Evolutionary conservation across 2,329 filamentous ascomycete genomes (phyloP).

Genomic region (Ophiosphaerella korrae): DNA sequence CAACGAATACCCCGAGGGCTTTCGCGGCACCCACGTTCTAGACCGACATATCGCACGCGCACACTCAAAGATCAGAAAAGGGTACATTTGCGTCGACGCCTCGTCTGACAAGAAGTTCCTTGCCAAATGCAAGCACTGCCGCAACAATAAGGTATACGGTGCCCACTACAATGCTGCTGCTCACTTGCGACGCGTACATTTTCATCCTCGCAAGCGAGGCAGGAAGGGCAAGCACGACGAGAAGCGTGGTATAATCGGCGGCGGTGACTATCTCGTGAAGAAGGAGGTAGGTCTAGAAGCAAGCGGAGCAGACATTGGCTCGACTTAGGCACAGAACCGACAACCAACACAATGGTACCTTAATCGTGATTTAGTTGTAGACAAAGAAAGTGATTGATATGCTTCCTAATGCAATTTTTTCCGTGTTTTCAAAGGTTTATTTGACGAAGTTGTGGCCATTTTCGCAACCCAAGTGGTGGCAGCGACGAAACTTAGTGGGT

Average conservation of each 20-base stretch:
- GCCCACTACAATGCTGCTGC: slow-evolving; percentile 95
- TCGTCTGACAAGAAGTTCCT: slow-evolving; percentile 68
- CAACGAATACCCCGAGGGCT: slow-evolving; percentile 74
- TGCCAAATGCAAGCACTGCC: slow-evolving; percentile 82
- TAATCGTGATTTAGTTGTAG: no score
- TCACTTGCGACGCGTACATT: slow-evolving; percentile 85
- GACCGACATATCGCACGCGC: slow-evolving; percentile 63
- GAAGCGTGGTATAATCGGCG: slow-evolving; percentile 65
- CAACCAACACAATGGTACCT: no score
- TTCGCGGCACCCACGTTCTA: slow-evolving; percentile 84
- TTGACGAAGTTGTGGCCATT: no score
- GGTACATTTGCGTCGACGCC: slow-evolving; percentile 68
- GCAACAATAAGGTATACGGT: slow-evolving; percentile 76
- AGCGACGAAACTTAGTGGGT: no score
- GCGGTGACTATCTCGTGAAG: slow-evolving; percentile 61
- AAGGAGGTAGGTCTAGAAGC: no score
- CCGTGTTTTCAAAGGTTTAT: no score
- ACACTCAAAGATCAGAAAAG: slow-evolving; percentile 66
- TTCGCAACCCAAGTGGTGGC: no score
- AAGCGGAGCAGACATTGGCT: no score
- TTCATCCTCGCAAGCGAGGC: slow-evolving; percentile 70
- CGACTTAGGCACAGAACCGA: no score
- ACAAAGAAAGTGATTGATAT: no score
- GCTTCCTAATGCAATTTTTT: no score
- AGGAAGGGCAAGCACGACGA: slow-evolving; percentile 63